Evolutionary conservation across 257 asterid genomes (phyloP).

Genomic region (Solanum chiquidenum): DNA sequence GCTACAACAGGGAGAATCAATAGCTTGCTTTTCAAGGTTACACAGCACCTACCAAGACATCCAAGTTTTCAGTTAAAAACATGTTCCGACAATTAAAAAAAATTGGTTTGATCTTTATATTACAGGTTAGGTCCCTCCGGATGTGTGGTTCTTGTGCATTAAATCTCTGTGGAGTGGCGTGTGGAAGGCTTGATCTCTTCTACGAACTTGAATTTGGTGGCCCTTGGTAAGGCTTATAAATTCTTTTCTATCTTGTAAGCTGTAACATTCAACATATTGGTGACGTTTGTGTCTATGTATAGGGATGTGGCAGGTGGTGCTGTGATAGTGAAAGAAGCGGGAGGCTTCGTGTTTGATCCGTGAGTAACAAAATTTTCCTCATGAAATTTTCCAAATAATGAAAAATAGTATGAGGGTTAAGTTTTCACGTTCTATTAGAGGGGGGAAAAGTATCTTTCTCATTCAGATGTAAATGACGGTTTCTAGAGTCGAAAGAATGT

Average conservation of each 20-base stretch:
- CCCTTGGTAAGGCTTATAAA: slow-evolving; percentile 42
- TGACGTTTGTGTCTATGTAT: slow-evolving; percentile 5
- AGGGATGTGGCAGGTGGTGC: slow-evolving; percentile 96
- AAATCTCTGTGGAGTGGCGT: slow-evolving; percentile 80
- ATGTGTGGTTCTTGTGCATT: slow-evolving; percentile 90
- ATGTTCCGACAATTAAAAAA: not conserved
- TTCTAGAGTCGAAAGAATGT: not conserved
- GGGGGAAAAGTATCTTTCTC: not conserved
- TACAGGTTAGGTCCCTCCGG: slow-evolving; percentile 74
- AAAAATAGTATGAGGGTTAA: not conserved
- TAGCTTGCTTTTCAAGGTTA: slow-evolving; percentile 69
- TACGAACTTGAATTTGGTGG: slow-evolving; percentile 80
- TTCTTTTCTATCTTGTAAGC: not conserved
- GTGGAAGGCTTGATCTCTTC: slow-evolving; percentile 80
- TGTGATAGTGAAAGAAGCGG: slow-evolving; percentile 72
- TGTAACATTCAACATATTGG: not conserved
- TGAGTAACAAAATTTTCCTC: slow-evolving; percentile 21
- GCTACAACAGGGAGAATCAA: slow-evolving; percentile 58
- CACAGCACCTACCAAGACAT: not conserved
- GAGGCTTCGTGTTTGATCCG: slow-evolving; percentile 81
- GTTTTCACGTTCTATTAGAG: not conserved
- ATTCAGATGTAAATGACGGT: not conserved
- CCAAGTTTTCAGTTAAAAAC: not conserved
- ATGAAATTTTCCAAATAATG: not conserved
- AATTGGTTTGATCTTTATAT: not conserved